A percentile compares a stretch with the other conserved stretches of the same genome.
Conservation (phyloP, 306 rosid genomes). For the Cicer chorassanicum region DNA sequence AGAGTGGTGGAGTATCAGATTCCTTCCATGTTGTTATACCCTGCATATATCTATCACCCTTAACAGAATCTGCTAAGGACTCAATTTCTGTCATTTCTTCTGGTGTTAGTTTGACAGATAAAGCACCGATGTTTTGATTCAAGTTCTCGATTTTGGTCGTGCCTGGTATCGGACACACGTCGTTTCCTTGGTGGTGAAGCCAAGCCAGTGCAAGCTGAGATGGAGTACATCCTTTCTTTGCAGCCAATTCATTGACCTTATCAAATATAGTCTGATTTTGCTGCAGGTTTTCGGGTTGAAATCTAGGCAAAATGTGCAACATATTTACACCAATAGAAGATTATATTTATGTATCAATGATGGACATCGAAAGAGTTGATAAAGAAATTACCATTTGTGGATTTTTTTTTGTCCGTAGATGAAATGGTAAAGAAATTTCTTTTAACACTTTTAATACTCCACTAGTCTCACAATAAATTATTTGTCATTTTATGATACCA, state of each 20-base stretch:
- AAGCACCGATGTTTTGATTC: slow-evolving; percentile 61
- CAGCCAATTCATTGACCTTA: slow-evolving; percentile 58
- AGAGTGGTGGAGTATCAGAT: slow-evolving; percentile 68
- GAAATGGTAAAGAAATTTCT: no score
- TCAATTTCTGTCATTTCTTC: slow-evolving; percentile 69
- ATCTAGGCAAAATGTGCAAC: slow-evolving; percentile 56
- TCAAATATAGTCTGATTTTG: slow-evolving; percentile 66
- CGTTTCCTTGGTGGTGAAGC: slow-evolving; percentile 53
- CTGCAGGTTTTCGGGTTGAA: slow-evolving; percentile 61
- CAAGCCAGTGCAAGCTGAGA: slow-evolving; percentile 54
- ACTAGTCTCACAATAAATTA: no score
- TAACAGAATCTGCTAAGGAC: slow-evolving; percentile 53
- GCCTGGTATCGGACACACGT: slow-evolving; percentile 76
- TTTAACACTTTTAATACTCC: no score
- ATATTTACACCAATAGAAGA: background rate
- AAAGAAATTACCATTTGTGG: no score
- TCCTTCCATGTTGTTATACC: no score
- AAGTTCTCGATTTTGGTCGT: slow-evolving; percentile 72
- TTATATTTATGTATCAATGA: background rate
- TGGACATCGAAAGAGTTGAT: background rate
- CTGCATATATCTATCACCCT: no score
- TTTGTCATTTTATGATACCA: no score
- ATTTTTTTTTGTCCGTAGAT: no score
- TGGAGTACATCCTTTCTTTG: slow-evolving; percentile 58
- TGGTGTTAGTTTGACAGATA: slow-evolving; percentile 63